Evolutionary conservation across 2,329 filamentous ascomycete genomes (phyloP).

Genomic region (Colletotrichum acutatum): DNA sequence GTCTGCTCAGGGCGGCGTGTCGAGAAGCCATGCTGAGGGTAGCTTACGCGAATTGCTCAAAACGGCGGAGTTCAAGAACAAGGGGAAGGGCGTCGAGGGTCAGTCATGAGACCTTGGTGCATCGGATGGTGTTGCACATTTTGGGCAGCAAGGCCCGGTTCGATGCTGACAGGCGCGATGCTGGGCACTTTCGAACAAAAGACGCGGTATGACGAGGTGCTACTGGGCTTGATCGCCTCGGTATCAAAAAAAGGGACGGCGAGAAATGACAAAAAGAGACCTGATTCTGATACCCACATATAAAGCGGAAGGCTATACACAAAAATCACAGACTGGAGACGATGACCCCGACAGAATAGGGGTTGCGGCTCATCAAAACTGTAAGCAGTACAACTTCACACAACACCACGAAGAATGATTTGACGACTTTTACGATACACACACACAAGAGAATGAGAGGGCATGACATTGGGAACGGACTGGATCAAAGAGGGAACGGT

Average conservation of each 20-base stretch:
- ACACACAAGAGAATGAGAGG: not conserved
- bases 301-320: constrained; percentile 28
- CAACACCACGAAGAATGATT: constrained; percentile 19
- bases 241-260: constrained; percentile 12
- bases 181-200: not conserved
- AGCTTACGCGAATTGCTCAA: constrained; percentile 65
- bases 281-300: constrained; percentile 19
- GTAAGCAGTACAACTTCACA: constrained; percentile 24
- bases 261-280: not conserved
- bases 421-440: constrained; percentile 15
- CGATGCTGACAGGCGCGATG: not conserved
- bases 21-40: constrained; percentile 63
- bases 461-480: not conserved
- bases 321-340: constrained; percentile 12
- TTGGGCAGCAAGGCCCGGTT: not conserved
- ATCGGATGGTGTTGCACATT: not conserved
- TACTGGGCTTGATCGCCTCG: not conserved
- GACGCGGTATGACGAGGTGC: not conserved
- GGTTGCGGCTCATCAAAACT: not conserved
- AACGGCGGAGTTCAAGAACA: constrained; percentile 42
- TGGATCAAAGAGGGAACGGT: not conserved
- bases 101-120: constrained; percentile 3
- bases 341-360: not conserved
- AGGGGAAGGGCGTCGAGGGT: constrained; percentile 47
- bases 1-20: constrained; percentile 39